Conservation (phyloP, 805 yeast species). For the Candida andamanensis region DNA sequence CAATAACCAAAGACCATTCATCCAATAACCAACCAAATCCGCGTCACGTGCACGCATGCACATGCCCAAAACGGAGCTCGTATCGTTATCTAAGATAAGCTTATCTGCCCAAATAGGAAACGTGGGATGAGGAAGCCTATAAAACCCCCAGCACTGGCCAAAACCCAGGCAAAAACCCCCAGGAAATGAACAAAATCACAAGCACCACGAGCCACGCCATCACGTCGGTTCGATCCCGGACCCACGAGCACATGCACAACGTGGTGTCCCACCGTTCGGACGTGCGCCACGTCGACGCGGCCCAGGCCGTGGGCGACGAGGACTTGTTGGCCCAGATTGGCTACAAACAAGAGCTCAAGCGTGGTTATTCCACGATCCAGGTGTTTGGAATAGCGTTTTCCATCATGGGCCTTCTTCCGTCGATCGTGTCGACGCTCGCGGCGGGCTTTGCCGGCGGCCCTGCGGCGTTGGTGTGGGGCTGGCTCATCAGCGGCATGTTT, state of each 20-base stretch:
- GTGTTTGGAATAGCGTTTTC: conserved; percentile 69
- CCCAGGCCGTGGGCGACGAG: conserved; percentile 14
- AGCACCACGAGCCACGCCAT: conserved; percentile 4
- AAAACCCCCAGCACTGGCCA: no score
- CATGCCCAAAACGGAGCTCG: no score
- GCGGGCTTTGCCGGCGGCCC: conserved; percentile 60
- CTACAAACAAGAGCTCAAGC: conserved; percentile 60
- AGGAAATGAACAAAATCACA: conserved; percentile 4
- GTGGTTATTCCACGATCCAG: conserved; percentile 57
- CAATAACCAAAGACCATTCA: no score
- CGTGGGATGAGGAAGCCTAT: no score
- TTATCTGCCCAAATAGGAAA: no score
- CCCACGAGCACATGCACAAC: conserved; percentile 9
- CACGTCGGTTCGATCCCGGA: conserved; percentile 4
- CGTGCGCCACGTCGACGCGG: conserved; percentile 16
- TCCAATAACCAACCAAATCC: no score
- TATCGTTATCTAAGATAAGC: no score
- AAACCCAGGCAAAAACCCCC: no score
- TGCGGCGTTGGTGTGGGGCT: conserved; percentile 66
- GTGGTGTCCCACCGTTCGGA: conserved; percentile 15
- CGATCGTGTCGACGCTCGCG: conserved; percentile 52
- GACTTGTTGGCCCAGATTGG: conserved; percentile 51
- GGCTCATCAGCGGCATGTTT: conserved; percentile 56
- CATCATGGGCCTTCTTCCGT: conserved; percentile 67
- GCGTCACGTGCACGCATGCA: no score